Evolutionary conservation across 192 early-diverging fungal species (phyloP).

Genomic region (Geranomyces michiganensis): DNA sequence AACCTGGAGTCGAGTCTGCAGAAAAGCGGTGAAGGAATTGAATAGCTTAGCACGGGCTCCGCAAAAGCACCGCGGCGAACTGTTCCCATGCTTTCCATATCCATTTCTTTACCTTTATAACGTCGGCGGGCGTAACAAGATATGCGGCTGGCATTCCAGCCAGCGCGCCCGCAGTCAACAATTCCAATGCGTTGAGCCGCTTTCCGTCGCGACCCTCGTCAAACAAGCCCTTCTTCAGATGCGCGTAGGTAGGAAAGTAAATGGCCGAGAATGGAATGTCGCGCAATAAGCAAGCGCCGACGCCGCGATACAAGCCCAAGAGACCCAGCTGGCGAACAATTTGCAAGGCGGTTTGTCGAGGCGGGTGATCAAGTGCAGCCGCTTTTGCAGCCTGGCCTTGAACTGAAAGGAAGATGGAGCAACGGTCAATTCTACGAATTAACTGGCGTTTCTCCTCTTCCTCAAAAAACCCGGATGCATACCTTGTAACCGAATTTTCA

Average conservation of each 20-base stretch:
- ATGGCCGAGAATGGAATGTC: slow-evolving; percentile 98
- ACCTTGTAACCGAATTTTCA: slow-evolving; percentile 96
- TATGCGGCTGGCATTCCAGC: slow-evolving; percentile 94
- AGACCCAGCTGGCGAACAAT: slow-evolving; percentile 91
- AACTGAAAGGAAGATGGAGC: slow-evolving; percentile 29
- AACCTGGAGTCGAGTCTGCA: slow-evolving; percentile 90
- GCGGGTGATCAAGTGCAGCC: slow-evolving; percentile 38
- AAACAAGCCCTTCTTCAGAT: slow-evolving; percentile 92
- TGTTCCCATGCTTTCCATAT: no score
- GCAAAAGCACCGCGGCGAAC: no score
- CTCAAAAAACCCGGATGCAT: background rate
- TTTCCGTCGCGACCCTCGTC: slow-evolving; percentile 76
- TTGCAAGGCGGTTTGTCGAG: slow-evolving; percentile 74
- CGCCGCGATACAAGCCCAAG: slow-evolving; percentile 93
- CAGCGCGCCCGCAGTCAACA: slow-evolving; percentile 16
- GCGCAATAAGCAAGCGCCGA: slow-evolving; percentile 87
- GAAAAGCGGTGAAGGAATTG: background rate
- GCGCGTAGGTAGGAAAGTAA: slow-evolving; percentile 97
- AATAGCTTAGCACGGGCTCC: background rate
- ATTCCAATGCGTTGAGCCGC: slow-evolving; percentile 57
- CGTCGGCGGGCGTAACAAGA: slow-evolving; percentile 96
- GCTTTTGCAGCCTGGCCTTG: slow-evolving; percentile 61
- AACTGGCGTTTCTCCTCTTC: background rate
- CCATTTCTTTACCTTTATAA: slow-evolving; percentile 58
- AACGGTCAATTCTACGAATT: no score